A percentile compares a stretch with the other conserved stretches of the same genome.
phyloP scores from a whole-genome alignment of 148 eudicot genomes.

The Spergularia marina region DNA sequence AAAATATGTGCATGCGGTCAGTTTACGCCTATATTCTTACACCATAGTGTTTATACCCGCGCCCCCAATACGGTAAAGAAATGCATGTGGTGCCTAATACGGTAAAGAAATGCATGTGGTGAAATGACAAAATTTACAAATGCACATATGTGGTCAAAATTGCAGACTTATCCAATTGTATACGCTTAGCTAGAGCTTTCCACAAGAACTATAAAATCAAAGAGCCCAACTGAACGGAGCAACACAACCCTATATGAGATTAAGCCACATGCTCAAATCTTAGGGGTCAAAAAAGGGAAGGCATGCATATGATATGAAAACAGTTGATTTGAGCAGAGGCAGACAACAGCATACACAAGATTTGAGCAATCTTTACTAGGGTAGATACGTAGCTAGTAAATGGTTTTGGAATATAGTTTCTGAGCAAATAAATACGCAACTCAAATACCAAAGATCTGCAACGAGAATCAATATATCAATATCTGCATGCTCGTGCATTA shows the following conservation, averaged over 20 bases:
- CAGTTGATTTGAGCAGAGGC: conserved; percentile 1
- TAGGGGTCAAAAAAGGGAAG: conserved; percentile 19
- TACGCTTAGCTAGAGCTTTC: background rate
- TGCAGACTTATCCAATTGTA: background rate
- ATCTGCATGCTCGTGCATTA: conserved; percentile 24
- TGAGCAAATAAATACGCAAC: conserved; percentile 25
- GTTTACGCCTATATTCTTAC: no score
- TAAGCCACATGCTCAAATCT: conserved; percentile 1
- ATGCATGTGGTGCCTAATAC: no score
- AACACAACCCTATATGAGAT: background rate
- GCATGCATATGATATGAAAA: conserved; percentile 12
- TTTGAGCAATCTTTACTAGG: conserved; percentile 3
- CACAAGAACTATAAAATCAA: background rate
- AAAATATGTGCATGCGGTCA: no score
- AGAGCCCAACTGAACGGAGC: background rate
- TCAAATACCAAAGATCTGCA: conserved; percentile 31
- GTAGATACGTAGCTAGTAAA: background rate
- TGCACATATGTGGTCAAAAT: background rate
- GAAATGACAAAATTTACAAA: background rate
- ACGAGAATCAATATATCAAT: conserved; percentile 12
- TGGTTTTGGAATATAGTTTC: conserved; percentile 28
- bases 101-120: no score
- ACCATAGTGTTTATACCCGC: no score
- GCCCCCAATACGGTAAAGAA: no score
- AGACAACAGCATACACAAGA: background rate